These are phyloP conservation scores for Podospora anserina DNA, from an alignment of 495 filamentous ascomycete species.

Conservation along the genomic window DNA sequence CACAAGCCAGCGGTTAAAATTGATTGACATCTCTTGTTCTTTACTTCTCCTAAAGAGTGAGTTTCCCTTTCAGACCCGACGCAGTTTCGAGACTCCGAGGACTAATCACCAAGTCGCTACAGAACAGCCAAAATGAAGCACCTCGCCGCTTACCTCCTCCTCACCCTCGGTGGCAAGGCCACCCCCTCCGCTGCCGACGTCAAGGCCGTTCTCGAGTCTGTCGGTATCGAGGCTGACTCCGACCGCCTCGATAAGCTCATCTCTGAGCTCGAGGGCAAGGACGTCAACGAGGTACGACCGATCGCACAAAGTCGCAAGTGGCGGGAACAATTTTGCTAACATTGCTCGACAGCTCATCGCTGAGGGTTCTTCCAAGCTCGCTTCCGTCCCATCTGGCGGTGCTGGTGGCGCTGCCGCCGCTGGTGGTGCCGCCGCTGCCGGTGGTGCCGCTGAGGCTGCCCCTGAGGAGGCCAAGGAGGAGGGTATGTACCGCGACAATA, in stretches of 20 bases:
- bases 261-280: conserved; percentile 93
- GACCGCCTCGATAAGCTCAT: conserved; percentile 84
- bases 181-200: conserved; percentile 82
- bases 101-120: conserved; percentile 15
- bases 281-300: conserved; percentile 80
- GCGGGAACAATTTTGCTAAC: conserved; percentile 22
- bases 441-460: conserved; percentile 63
- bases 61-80: conserved; percentile 17
- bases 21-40: conserved; percentile 59
- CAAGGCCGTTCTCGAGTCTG: conserved; percentile 86
- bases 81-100: not conserved
- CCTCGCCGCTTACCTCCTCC: conserved; percentile 97
- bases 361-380: conserved; percentile 88
- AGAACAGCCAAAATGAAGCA: conserved; percentile 86
- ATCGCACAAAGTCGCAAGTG: not conserved
- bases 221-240: conserved; percentile 90
- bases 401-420: conserved; percentile 64
- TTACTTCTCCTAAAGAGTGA: conserved; percentile 30
- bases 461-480: conserved; percentile 74
- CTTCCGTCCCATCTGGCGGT: conserved; percentile 94
- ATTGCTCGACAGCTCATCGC: conserved; percentile 69
- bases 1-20: conserved; percentile 52
- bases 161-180: conserved; percentile 88
- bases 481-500: conserved; percentile 42
- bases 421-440: conserved; percentile 61